Evolutionary conservation across 805 yeast species (phyloP).

Genomic region (Hanseniaspora lindneri): DNA sequence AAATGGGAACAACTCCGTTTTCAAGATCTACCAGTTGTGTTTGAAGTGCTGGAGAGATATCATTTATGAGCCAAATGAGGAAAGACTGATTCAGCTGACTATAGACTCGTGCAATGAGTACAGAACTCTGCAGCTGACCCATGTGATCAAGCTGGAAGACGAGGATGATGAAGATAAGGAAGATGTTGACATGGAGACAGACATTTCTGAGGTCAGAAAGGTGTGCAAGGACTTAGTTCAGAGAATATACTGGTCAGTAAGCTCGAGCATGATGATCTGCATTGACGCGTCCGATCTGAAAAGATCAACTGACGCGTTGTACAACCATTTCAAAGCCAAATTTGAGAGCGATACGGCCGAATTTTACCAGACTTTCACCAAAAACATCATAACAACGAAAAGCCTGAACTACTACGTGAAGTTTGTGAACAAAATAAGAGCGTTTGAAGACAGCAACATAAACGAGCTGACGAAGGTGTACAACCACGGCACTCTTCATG

Average conservation of each 20-base stretch:
- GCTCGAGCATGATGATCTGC: slow-evolving; percentile 79
- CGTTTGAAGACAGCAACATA: slow-evolving; percentile 71
- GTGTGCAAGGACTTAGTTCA: slow-evolving; percentile 7
- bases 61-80: slow-evolving; percentile 59
- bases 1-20: slow-evolving; percentile 80
- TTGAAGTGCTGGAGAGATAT: slow-evolving; percentile 77
- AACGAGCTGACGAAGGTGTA: slow-evolving; percentile 55
- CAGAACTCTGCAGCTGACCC: slow-evolving; percentile 65
- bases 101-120: slow-evolving; percentile 65
- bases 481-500: slow-evolving; percentile 39
- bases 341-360: slow-evolving; percentile 23
- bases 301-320: slow-evolving; percentile 70
- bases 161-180: background rate
- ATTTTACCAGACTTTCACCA: slow-evolving; percentile 60
- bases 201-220: background rate
- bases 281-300: slow-evolving; percentile 82
- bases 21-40: slow-evolving; percentile 82
- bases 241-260: slow-evolving; percentile 46
- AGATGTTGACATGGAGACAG: background rate
- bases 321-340: slow-evolving; percentile 36
- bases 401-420: slow-evolving; percentile 84
- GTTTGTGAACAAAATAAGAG: slow-evolving; percentile 69
- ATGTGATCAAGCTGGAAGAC: slow-evolving; percentile 21
- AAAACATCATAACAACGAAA: slow-evolving; percentile 51
- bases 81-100: slow-evolving; percentile 53